phyloP scores from a whole-genome alignment of 352 stramenopile genomes.

The Pythium brassicae region DNA sequence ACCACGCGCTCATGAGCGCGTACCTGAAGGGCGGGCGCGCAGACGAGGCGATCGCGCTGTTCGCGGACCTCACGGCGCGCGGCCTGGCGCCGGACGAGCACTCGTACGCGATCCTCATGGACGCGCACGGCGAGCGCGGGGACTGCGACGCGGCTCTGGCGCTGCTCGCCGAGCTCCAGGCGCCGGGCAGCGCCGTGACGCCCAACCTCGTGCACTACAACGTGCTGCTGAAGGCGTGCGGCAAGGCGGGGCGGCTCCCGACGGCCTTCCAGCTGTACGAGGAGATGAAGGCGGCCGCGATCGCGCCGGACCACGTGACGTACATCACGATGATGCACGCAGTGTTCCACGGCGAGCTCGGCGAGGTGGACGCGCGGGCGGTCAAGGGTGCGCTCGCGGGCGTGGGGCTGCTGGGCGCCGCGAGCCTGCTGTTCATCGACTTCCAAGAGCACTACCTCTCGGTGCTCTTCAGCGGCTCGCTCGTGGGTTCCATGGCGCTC shows the following conservation, averaged over 20 bases:
- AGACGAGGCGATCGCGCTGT: slow-evolving; percentile 47
- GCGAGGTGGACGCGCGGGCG: slow-evolving; percentile 55
- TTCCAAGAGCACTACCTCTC: slow-evolving; percentile 73
- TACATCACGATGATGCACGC: slow-evolving; percentile 88
- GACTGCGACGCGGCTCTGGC: slow-evolving; percentile 49
- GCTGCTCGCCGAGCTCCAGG: slow-evolving; percentile 58
- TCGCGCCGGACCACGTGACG: slow-evolving; percentile 66
- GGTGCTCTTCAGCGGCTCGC: slow-evolving; percentile 63
- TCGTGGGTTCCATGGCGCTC: slow-evolving; percentile 78
- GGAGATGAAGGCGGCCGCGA: slow-evolving; percentile 76
- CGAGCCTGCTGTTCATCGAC: slow-evolving; percentile 66
- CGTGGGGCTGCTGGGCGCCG: slow-evolving; percentile 46
- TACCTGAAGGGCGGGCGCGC: slow-evolving; percentile 55
- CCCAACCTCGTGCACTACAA: slow-evolving; percentile 80
- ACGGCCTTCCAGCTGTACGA: slow-evolving; percentile 80
- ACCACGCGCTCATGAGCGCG: slow-evolving; percentile 66
- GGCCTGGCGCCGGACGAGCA: slow-evolving; percentile 44
- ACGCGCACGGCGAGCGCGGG: slow-evolving; percentile 48
- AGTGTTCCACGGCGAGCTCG: slow-evolving; percentile 76
- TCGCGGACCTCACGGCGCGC: slow-evolving; percentile 50
- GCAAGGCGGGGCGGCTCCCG: slow-evolving; percentile 64
- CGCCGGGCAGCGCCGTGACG: slow-evolving; percentile 12
- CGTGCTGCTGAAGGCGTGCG: slow-evolving; percentile 67
- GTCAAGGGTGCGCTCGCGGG: slow-evolving; percentile 62
- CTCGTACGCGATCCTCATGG: slow-evolving; percentile 79